Evolutionary conservation across 768 basidiomycete genomes (phyloP).

Genomic region (Suillus bovinus): DNA sequence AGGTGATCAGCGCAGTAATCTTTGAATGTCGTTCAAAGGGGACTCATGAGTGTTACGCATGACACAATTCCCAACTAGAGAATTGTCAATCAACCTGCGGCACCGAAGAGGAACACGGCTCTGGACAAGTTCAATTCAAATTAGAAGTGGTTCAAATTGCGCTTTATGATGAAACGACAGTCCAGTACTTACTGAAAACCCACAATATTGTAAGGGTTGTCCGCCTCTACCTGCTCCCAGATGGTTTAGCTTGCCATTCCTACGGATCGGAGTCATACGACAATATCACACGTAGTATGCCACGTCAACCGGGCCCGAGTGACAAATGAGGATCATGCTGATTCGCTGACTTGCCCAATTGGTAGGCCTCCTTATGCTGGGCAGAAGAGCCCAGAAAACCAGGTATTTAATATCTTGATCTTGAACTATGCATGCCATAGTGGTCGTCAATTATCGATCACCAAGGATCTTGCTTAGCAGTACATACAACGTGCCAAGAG

Average conservation of each 20-base stretch:
- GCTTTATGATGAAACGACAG: not conserved
- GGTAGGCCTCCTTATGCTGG: not conserved
- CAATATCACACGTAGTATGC: not conserved
- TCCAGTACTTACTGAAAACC: not conserved
- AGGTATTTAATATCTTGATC: too few species aligned
- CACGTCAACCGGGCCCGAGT: too few species aligned
- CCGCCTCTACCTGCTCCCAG: too few species aligned
- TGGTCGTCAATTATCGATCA: not conserved
- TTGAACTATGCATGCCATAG: not conserved
- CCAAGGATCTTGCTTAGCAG: not conserved
- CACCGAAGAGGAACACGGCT: too few species aligned
- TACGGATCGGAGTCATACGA: not conserved
- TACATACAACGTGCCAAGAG: not conserved
- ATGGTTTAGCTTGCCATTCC: not conserved
- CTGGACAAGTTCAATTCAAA: too few species aligned
- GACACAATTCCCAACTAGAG: not conserved
- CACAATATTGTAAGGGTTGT: too few species aligned
- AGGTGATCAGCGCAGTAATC: too few species aligned
- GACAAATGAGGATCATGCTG: not conserved
- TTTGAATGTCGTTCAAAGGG: too few species aligned
- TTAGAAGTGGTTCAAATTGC: not conserved
- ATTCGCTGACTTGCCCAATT: not conserved
- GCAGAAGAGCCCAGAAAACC: too few species aligned
- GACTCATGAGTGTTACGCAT: too few species aligned
- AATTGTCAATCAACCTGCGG: too few species aligned